Evolutionary conservation across 306 rosid genomes (phyloP), one percentile per base, ranked within the genome.

Genomic region (Corylus avellana): DNA sequence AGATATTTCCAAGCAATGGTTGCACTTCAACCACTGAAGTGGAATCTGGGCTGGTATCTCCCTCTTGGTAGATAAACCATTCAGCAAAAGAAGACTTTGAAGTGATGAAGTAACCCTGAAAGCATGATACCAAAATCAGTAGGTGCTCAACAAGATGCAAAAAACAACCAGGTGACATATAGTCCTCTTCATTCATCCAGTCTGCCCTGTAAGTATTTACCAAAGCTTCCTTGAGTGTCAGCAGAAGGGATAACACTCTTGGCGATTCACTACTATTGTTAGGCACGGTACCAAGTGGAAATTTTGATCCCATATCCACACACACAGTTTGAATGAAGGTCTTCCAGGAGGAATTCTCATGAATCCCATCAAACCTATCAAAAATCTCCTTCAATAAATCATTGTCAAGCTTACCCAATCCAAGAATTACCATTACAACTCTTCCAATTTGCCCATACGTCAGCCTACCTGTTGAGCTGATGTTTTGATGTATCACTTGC

Each of bases 111-210:
- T 63, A 72, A 20, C 91, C 90, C 2, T 35, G 77, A 53, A 47
- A 20, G 74, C 70, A 68, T 11, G 82, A 82, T 55, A 84, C 81
- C 62, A 75, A 77, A 3, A 88, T 74, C 67, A 91, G 56, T 72
- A 93, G 85, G 70, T 88, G 92, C 75, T 93, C 98, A 17, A 90
- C 73, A 32, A 91, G 95, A 79, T 91, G 87, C 71, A 93, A 62
- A 76, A 91, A 90, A 85, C 89, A 90, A 67, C 73, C 70, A 1
- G 98, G 97, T 53, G 93, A 75, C 14, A 93, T 82, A 71, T 86
- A 88, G 74, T 91, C 94, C 3, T 7, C 0, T 32, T 49, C 83
- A 13, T 0, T 4, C 39, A 0, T 64, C 92, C 89, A 85, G 44
- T 91, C 76, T 12, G 72, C 88, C 5, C 2, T 37, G 50, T 84